phyloP scores from a whole-genome alignment of 1,284 basidiomycete genomes.

The Ustilago nuda region DNA sequence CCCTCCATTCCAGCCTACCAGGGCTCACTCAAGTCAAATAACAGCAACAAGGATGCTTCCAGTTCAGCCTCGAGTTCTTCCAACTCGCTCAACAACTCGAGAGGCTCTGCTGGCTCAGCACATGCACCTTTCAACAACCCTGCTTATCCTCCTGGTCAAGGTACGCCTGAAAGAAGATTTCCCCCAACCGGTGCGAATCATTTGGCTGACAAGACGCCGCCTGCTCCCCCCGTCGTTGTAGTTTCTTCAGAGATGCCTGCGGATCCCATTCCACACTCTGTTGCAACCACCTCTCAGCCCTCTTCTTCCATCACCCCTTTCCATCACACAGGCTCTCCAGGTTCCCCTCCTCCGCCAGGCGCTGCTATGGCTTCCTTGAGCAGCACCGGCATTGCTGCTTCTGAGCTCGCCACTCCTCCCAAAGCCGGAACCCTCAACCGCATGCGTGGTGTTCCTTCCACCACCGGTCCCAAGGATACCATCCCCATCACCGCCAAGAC shows the following conservation, averaged over 20 bases:
- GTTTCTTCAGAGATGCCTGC: constrained; percentile 63
- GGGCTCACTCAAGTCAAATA: constrained; percentile 56
- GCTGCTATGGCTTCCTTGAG: constrained; percentile 52
- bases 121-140: constrained; percentile 26
- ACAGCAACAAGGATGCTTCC: constrained; percentile 25
- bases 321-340: constrained; percentile 54
- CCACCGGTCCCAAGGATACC: constrained; percentile 63
- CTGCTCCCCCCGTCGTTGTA: constrained; percentile 63
- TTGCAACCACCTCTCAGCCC: constrained; percentile 50
- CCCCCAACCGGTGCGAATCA: constrained; percentile 24
- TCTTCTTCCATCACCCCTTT: constrained; percentile 53
- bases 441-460: constrained; percentile 52
- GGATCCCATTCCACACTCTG: constrained; percentile 59
- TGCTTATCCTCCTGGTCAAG: constrained; percentile 40
- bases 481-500: constrained; percentile 66
- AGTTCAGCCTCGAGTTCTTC: constrained; percentile 56
- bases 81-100: constrained; percentile 46
- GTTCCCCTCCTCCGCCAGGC: constrained; percentile 58
- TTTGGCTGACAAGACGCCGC: constrained; percentile 62
- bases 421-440: constrained; percentile 61
- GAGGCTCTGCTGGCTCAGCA: constrained; percentile 19
- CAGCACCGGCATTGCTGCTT: constrained; percentile 46
- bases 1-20: constrained; percentile 54
- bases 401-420: constrained; percentile 56
- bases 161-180: constrained; percentile 46